These are phyloP conservation scores for Amborella trichopoda DNA, from an alignment of 164 flowering plant species.

Conservation along the genomic window DNA sequence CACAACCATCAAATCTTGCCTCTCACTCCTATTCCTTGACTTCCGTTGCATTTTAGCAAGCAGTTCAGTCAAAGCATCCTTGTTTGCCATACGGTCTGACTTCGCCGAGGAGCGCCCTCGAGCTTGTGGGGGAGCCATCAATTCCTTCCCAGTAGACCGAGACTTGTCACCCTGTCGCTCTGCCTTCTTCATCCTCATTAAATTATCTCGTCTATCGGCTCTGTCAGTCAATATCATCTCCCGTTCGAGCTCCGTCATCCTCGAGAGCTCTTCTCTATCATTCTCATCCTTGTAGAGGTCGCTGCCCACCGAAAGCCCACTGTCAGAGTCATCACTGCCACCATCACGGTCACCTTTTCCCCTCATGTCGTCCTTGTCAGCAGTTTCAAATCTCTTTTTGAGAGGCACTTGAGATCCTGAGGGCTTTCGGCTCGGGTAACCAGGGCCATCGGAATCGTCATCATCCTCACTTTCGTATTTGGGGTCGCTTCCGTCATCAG, in stretches of 20 bases:
- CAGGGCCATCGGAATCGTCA: constrained; percentile 66
- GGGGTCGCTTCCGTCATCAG: constrained; percentile 83
- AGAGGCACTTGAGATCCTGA: constrained; percentile 83
- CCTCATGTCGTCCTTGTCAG: constrained; percentile 53
- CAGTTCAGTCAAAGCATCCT: constrained; percentile 80
- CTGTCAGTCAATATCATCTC: constrained; percentile 77
- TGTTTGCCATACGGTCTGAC: constrained; percentile 59
- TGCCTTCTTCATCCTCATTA: constrained; percentile 42
- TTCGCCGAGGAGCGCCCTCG: constrained; percentile 62
- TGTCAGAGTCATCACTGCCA: constrained; percentile 22
- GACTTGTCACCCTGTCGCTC: constrained; percentile 39
- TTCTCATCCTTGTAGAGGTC: constrained; percentile 84
- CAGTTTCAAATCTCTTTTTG: constrained; percentile 75
- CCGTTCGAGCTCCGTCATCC: constrained; percentile 71
- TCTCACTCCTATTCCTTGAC: constrained; percentile 37
- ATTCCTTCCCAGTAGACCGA: constrained; percentile 27
- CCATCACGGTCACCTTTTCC: constrained; percentile 46
- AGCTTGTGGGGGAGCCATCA: constrained; percentile 34
- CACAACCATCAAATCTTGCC: constrained; percentile 26
- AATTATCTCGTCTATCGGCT: constrained; percentile 52
- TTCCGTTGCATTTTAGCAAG: constrained; percentile 53
- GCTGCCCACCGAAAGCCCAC: constrained; percentile 56
- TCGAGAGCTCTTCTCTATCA: constrained; percentile 53
- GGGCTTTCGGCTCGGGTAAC: constrained; percentile 51
- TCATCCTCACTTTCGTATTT: constrained; percentile 33